Conservation (phyloP, 345 rosid genomes). For the Eucalyptus erythrocorys region DNA sequence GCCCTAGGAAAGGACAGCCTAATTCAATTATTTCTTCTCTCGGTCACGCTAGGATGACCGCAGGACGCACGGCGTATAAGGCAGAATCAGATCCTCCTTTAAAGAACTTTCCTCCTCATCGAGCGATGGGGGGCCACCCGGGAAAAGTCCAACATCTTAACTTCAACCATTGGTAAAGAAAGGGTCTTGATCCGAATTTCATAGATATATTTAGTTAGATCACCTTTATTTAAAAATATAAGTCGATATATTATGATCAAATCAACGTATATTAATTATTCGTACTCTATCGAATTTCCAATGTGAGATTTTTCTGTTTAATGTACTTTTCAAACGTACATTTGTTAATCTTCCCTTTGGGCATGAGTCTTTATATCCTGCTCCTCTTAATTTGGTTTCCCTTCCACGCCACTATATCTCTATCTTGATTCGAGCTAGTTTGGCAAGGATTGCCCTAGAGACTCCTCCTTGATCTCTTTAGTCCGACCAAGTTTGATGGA, state of each 20-base stretch:
- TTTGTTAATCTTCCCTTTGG: background rate
- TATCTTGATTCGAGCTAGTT: background rate
- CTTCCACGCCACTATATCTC: background rate
- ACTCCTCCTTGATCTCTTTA: background rate
- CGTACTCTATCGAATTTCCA: accelerated
- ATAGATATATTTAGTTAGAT: background rate
- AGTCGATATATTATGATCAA: background rate
- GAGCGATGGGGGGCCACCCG: background rate
- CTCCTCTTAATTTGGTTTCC: background rate
- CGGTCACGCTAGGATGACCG: background rate
- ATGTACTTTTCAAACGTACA: background rate
- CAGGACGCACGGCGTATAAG: background rate
- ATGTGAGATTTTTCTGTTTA: background rate
- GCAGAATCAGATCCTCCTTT: background rate
- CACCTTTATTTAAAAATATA: background rate
- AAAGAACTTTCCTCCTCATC: background rate
- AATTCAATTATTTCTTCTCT: background rate
- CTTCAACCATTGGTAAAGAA: background rate
- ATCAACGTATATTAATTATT: background rate
- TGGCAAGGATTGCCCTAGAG: background rate
- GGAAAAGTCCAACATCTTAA: background rate
- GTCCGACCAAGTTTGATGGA: background rate
- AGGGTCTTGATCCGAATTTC: background rate
- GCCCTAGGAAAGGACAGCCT: background rate
- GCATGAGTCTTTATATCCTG: background rate